phyloP scores from a whole-genome alignment of 2,329 filamentous ascomycete species.

The Aquanectria penicillioides region DNA sequence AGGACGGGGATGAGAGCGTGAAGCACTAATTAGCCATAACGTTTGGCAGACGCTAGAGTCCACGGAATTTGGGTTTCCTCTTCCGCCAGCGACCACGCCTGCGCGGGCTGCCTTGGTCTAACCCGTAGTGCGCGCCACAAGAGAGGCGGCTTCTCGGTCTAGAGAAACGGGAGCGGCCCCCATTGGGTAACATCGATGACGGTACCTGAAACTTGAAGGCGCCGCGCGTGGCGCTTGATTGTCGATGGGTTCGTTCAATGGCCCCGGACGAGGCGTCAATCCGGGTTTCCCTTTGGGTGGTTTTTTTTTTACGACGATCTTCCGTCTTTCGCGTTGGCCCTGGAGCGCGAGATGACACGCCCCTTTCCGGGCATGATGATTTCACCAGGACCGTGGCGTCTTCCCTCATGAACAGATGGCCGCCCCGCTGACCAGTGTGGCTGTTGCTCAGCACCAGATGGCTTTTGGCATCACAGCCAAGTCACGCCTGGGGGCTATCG shows the following conservation, averaged over 20 bases:
- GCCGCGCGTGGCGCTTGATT: slow-evolving; percentile 36
- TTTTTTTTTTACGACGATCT: not conserved
- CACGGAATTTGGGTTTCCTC: slow-evolving; percentile 20
- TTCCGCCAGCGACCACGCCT: slow-evolving; percentile 18
- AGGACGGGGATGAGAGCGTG: not conserved
- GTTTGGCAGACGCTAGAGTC: slow-evolving; percentile 14
- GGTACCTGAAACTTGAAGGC: slow-evolving; percentile 40
- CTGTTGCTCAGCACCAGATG: not conserved
- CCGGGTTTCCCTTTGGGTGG: slow-evolving; percentile 10
- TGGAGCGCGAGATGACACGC: not conserved
- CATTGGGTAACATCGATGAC: slow-evolving; percentile 32
- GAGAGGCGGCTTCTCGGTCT: slow-evolving; percentile 31
- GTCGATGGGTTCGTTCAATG: slow-evolving; percentile 24
- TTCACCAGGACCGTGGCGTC: too few relatives aligned
- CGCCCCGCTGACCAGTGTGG: not conserved
- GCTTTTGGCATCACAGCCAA: too few relatives aligned
- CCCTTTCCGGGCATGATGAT: not conserved
- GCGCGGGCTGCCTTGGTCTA: slow-evolving; percentile 19
- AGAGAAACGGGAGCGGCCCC: slow-evolving; percentile 30
- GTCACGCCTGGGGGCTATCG: too few relatives aligned
- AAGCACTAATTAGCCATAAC: not conserved
- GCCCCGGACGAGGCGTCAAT: not conserved
- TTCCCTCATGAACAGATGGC: too few relatives aligned
- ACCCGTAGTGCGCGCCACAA: slow-evolving; percentile 30
- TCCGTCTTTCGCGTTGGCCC: not conserved